Evolutionary conservation across 2,329 filamentous ascomycete genomes (phyloP), one percentile per base, ranked within the genome.

Genomic region (Elsinoe australis): DNA sequence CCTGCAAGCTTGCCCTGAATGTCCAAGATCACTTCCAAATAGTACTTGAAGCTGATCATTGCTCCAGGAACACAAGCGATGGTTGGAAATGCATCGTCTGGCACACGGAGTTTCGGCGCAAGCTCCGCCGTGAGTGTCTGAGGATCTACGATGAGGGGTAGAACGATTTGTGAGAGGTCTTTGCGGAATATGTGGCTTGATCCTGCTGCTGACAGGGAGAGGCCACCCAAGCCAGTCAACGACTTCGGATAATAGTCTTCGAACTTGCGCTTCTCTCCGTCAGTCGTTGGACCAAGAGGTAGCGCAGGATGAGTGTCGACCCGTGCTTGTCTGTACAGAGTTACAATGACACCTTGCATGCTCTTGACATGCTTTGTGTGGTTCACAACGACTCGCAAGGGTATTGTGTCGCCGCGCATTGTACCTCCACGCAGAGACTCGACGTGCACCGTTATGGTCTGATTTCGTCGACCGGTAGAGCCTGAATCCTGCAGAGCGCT

Each of bases 21-120:
- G 61, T 98, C 92, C 17, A 95, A 79, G 21, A 96, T 82, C 2
- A 95, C 86, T 64, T 98, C 92, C 15, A 95, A 76, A 56, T 89
- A 86, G 61, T 98, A 96, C 56, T 83, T 87, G 70, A 98, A 96
- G 57, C 83, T 88, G 55, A 98, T 92, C 82, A 96, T 92, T 26
- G 86, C 83, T 3, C 90, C 88, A 0, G 92, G 92, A 0, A 95
- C 87, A 48, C 82, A 83, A 21, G 80, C 81, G 53, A 96, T 96
- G 2, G 89, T 95, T 0, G 92, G 90, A 57, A 96, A 96, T 0
- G 82, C 81, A 59, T 95, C 87, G 54, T 94, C 87, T 0, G 92
- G 92, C 2, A 96, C 79, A 56, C 87, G 81, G 12, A 98, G 79
- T 2, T 85, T 84, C 3, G 88, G 84, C 12, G 83, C 92, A 33